Evolutionary conservation across 2,329 filamentous ascomycete genomes (phyloP).

Genomic region (Monilinia fructigena): DNA sequence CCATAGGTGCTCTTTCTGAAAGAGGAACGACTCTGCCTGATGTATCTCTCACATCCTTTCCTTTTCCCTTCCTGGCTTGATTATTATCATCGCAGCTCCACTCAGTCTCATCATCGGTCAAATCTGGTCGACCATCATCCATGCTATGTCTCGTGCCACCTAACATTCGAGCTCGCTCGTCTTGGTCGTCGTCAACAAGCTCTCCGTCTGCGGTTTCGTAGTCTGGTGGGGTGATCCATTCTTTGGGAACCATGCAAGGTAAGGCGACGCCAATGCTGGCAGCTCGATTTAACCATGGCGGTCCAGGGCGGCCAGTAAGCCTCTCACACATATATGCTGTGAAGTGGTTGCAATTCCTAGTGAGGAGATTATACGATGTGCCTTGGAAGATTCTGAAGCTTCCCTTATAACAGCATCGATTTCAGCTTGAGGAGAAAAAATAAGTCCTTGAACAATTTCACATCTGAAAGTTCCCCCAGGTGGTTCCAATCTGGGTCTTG

Average conservation of each 20-base stretch:
- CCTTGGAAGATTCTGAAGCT: constrained; percentile 73
- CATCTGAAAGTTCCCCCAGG: constrained; percentile 75
- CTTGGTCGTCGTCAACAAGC: constrained; percentile 54
- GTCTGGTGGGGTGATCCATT: constrained; percentile 80
- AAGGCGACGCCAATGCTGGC: constrained; percentile 79
- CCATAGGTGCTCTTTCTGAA: constrained; percentile 51
- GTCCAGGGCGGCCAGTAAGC: constrained; percentile 68
- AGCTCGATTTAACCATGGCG: constrained; percentile 76
- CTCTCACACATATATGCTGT: constrained; percentile 72
- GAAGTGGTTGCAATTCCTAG: constrained; percentile 87
- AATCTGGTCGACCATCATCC: constrained; percentile 28
- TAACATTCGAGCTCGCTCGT: constrained; percentile 61
- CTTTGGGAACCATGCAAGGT: constrained; percentile 77
- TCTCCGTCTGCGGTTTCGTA: constrained; percentile 71
- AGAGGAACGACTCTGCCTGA: constrained; percentile 52
- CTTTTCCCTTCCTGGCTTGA: constrained; percentile 42
- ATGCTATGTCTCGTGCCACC: constrained; percentile 38
- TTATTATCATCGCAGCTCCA: constrained; percentile 51
- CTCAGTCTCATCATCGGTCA: constrained; percentile 38
- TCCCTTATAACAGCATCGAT: constrained; percentile 68
- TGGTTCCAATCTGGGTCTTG: constrained; percentile 67
- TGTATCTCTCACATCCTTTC: constrained; percentile 46
- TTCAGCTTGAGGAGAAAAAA: constrained; percentile 65
- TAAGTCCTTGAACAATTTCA: constrained; percentile 77
- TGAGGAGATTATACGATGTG: constrained; percentile 76